These are phyloP conservation scores for Plasmopara muralis DNA, from an alignment of 352 stramenopile species.

Conservation along the genomic window DNA sequence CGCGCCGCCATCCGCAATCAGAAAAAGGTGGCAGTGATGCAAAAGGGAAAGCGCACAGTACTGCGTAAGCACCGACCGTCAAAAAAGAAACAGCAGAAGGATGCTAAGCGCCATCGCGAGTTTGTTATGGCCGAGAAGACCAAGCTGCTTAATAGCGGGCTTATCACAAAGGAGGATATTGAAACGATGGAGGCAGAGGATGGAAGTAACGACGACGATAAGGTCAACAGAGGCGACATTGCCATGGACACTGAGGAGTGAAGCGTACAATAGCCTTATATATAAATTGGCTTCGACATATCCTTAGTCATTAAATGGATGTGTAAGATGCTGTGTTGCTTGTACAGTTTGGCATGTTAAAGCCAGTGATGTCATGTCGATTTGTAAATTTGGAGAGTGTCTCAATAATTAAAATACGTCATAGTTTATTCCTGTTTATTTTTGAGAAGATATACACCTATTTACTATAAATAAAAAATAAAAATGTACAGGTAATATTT, in stretches of 20 bases:
- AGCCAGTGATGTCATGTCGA: no score
- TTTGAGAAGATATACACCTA: no score
- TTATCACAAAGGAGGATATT: constrained; percentile 81
- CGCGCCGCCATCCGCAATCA: constrained; percentile 64
- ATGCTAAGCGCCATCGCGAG: constrained; percentile 71
- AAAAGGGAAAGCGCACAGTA: constrained; percentile 48
- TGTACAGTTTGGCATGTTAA: no score
- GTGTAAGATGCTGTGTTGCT: no score
- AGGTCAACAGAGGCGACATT: constrained; percentile 22
- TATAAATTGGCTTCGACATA: no score
- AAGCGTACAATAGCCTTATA: no score
- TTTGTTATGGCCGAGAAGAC: constrained; percentile 64
- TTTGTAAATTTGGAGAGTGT: no score
- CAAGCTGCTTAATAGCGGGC: constrained; percentile 67
- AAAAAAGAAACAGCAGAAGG: constrained; percentile 86
- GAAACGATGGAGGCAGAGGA: constrained; percentile 66
- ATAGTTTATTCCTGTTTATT: no score
- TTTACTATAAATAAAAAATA: no score
- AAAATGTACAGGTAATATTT: no score
- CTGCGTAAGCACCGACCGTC: constrained; percentile 61
- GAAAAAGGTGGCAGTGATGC: constrained; percentile 63
- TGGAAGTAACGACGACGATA: constrained; percentile 20
- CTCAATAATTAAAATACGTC: no score
- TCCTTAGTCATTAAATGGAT: no score
- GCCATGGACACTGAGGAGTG: constrained; percentile 50